Percentiles rank a stretch among this genome's conserved stretches.
phyloP scores from a whole-genome alignment of 2,329 filamentous ascomycete genomes.

The Fusarium marasasianum region DNA sequence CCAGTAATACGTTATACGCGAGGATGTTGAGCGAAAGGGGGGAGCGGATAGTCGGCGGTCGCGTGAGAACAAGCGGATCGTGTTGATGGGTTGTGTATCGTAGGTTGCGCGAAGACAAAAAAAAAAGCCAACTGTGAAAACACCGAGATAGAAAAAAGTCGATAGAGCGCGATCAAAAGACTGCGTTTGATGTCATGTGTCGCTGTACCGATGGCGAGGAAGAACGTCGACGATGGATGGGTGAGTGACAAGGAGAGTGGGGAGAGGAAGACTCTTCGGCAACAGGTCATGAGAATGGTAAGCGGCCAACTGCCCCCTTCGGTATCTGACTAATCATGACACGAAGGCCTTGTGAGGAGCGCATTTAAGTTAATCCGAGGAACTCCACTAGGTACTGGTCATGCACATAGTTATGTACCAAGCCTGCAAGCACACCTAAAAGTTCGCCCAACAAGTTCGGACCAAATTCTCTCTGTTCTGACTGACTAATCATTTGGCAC shows the following conservation, averaged over 20 bases:
- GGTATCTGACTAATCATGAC: constrained; percentile 30
- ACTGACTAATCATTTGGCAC: constrained; percentile 38
- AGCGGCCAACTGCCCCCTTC: not conserved
- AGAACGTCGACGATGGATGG: constrained; percentile 26
- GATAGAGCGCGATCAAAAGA: not conserved
- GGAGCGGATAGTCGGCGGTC: constrained; percentile 7
- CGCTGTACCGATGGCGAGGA: constrained; percentile 30
- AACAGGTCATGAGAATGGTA: constrained; percentile 13
- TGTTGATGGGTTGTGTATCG: constrained; percentile 7
- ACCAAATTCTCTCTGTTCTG: constrained; percentile 8
- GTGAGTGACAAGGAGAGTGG: constrained; percentile 24
- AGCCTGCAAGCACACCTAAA: not conserved
- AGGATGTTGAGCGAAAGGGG: constrained; percentile 8
- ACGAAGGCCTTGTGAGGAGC: not conserved
- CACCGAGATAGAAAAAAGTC: not conserved
- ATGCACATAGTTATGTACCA: not conserved
- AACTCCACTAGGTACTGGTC: not conserved
- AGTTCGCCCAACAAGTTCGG: not conserved
- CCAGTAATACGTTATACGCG: constrained; percentile 27
- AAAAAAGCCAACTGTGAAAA: not conserved
- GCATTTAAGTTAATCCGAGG: constrained; percentile 21
- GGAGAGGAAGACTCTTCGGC: constrained; percentile 37
- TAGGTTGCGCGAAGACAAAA: not conserved
- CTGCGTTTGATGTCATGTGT: constrained; percentile 14
- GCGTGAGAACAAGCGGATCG: constrained; percentile 16